Percentiles rank a stretch among this genome's conserved stretches.
phyloP scores from a whole-genome alignment of 352 stramenopile species.

The Pythium chondricola region DNA sequence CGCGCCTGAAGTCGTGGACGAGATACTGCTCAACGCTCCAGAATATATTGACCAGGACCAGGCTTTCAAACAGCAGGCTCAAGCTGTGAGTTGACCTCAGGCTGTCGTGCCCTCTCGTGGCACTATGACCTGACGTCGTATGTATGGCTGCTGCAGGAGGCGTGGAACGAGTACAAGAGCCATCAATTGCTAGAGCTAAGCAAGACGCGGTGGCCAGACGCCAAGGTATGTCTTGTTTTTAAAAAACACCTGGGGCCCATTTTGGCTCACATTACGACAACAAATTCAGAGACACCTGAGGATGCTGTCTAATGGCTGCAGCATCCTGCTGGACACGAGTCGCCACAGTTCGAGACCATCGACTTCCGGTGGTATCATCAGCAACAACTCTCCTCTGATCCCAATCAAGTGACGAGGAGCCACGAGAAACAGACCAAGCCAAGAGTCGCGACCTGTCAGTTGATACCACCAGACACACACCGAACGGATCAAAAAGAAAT shows the following conservation, averaged over 20 bases:
- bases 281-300: slow-evolving; percentile 50
- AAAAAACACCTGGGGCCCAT: too few relatives aligned
- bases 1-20: slow-evolving; percentile 40
- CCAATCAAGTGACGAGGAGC: too few relatives aligned
- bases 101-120: background rate
- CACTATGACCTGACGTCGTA: background rate
- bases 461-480: background rate
- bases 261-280: background rate
- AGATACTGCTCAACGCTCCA: slow-evolving; percentile 40
- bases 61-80: slow-evolving; percentile 34
- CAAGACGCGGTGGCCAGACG: slow-evolving; percentile 59
- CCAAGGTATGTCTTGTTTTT: slow-evolving; percentile 24
- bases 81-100: slow-evolving; percentile 21
- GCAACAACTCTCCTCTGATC: too few relatives aligned
- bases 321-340: slow-evolving; percentile 43
- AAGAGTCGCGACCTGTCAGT: slow-evolving; percentile 14
- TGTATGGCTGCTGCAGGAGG: slow-evolving; percentile 24
- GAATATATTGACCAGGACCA: slow-evolving; percentile 59
- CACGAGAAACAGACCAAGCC: background rate
- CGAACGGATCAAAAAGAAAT: background rate
- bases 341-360: background rate
- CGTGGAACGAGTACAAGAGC: slow-evolving; percentile 66
- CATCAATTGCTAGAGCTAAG: slow-evolving; percentile 57
- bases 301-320: slow-evolving; percentile 66
- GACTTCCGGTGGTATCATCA: background rate